phyloP scores from a whole-genome alignment of 2,329 filamentous ascomycete species.

The Monilinia vaccinii-corymbosi region DNA sequence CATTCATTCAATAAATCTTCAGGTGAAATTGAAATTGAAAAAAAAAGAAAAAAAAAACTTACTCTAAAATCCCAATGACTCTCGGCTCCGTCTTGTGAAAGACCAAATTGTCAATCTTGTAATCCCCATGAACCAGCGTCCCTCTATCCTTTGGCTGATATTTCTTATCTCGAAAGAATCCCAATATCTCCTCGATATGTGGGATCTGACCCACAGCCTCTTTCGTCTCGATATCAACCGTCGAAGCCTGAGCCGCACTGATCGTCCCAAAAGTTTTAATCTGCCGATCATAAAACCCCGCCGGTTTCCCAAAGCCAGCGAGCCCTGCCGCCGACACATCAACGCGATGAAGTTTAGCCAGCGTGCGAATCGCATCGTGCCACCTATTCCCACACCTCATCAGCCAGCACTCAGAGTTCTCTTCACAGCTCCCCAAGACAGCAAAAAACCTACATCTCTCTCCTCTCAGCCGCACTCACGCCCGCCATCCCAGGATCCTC shows the following conservation, averaged over 20 bases:
- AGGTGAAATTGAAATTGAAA: background rate
- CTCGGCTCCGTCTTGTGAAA: slow-evolving; percentile 83
- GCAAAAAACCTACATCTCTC: slow-evolving; percentile 48
- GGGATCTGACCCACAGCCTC: slow-evolving; percentile 73
- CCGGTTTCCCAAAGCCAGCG: slow-evolving; percentile 60
- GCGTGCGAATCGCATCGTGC: slow-evolving; percentile 71
- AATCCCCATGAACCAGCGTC: slow-evolving; percentile 86
- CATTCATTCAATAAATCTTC: background rate
- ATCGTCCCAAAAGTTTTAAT: slow-evolving; percentile 75
- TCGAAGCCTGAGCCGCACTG: slow-evolving; percentile 65
- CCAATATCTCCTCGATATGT: slow-evolving; percentile 69
- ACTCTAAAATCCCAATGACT: slow-evolving; percentile 89
- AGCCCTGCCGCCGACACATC: slow-evolving; percentile 58
- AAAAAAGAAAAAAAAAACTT: no score
- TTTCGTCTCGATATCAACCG: slow-evolving; percentile 68
- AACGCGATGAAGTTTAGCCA: slow-evolving; percentile 79
- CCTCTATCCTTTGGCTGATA: slow-evolving; percentile 69
- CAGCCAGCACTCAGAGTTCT: background rate
- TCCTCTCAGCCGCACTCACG: slow-evolving; percentile 58
- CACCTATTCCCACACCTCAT: slow-evolving; percentile 43
- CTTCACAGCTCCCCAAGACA: background rate
- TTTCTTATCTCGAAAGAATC: slow-evolving; percentile 62
- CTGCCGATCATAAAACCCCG: slow-evolving; percentile 79
- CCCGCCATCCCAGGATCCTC: slow-evolving; percentile 77
- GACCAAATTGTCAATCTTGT: slow-evolving; percentile 86